phyloP scores from a whole-genome alignment of 768 basidiomycete genomes.

The Lactarius tabidus region DNA sequence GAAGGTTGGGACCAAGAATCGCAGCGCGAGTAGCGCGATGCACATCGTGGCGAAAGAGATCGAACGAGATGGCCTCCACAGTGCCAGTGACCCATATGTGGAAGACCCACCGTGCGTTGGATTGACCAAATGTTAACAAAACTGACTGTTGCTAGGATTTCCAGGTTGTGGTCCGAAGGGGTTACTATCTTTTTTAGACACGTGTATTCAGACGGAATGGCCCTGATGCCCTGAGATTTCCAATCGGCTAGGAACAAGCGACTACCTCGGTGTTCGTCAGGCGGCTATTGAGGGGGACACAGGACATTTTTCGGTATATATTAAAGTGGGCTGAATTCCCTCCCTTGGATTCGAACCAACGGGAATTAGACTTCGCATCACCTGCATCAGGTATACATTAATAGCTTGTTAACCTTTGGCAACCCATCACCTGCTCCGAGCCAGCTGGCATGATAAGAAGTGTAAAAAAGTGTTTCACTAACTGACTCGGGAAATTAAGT shows the following conservation, averaged over 20 bases:
- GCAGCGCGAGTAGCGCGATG: slow-evolving; percentile 53
- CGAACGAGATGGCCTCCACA: slow-evolving; percentile 56
- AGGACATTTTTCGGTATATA: background rate
- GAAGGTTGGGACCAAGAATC: slow-evolving; percentile 43
- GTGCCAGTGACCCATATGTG: slow-evolving; percentile 31
- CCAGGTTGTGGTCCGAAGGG: slow-evolving; percentile 21
- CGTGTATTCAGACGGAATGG: slow-evolving; percentile 24
- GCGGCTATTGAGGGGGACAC: background rate
- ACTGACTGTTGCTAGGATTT: background rate
- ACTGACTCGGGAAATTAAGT: slow-evolving; percentile 24
- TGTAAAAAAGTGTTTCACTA: slow-evolving; percentile 20
- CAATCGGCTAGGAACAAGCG: background rate
- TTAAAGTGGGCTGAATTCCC: background rate
- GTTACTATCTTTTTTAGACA: slow-evolving; percentile 20
- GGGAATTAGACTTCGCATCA: background rate
- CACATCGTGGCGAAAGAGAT: slow-evolving; percentile 55
- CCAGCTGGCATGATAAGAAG: background rate
- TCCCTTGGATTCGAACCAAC: background rate
- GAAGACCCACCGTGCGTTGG: slow-evolving; percentile 48
- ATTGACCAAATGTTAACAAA: background rate
- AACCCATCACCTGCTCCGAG: slow-evolving; percentile 23
- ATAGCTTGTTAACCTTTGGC: background rate
- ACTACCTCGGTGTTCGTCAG: background rate
- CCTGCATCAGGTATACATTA: too few relatives aligned
- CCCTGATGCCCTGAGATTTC: slow-evolving; percentile 25